Conservation (phyloP, 108 stramenopile genomes). For the Conticribra guillardii region DNA sequence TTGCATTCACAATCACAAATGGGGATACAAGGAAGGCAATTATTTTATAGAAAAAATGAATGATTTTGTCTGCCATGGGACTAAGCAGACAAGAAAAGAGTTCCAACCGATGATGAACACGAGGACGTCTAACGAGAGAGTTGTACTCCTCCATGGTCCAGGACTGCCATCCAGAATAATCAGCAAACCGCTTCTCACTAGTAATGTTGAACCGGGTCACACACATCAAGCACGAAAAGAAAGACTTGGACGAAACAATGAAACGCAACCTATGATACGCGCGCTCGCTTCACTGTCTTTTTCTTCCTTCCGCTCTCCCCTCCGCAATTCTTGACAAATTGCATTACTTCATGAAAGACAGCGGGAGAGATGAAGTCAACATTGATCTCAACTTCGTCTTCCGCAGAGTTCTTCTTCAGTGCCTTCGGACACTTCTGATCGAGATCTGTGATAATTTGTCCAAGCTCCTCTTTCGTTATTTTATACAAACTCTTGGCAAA, state of each 20-base stretch:
- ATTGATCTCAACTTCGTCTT: conserved; percentile 95
- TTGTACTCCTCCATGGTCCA: no score
- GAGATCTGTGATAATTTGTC: conserved; percentile 85
- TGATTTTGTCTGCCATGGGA: no score
- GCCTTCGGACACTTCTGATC: conserved; percentile 90
- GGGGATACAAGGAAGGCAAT: no score
- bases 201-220: no score
- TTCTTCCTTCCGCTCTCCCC: conserved; percentile 54
- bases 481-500: conserved; percentile 90
- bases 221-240: no score
- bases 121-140: no score
- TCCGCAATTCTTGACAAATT: conserved; percentile 47
- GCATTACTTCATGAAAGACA: conserved; percentile 80
- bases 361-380: conserved; percentile 86
- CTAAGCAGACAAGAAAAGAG: no score
- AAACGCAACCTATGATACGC: not conserved
- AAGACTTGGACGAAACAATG: not conserved
- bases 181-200: no score
- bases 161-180: no score
- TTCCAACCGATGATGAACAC: no score
- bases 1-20: no score
- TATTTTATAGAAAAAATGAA: no score
- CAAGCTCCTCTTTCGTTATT: conserved; percentile 90
- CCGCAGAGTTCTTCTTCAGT: conserved; percentile 77
- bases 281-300: conserved; percentile 40